Evolutionary conservation across 192 early-diverging fungal genomes (phyloP).

Genomic region (Umbelopsis sp.): DNA sequence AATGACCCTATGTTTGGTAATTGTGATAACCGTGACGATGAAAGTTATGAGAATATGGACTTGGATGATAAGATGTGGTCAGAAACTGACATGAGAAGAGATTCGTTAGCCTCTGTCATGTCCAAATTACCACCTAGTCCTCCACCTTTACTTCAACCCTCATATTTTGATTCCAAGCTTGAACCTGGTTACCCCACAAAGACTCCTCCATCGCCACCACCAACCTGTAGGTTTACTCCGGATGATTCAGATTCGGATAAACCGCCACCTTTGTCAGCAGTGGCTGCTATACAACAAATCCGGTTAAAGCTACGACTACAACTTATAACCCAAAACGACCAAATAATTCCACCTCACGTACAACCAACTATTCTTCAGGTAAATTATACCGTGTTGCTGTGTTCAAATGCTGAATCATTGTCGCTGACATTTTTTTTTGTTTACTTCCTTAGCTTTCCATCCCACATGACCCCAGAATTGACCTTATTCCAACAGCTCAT

Average conservation of each 20-base stretch:
- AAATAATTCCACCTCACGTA: slow-evolving; percentile 20
- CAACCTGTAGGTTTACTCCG: not conserved
- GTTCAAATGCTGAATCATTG: not conserved
- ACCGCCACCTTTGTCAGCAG: not conserved
- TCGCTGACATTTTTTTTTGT: not conserved
- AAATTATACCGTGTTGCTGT: not conserved
- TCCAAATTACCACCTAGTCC: slow-evolving; percentile 8
- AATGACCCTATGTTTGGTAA: not conserved
- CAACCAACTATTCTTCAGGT: slow-evolving; percentile 39
- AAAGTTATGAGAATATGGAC: not conserved
- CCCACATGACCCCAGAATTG: slow-evolving; percentile 45
- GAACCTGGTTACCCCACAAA: not conserved
- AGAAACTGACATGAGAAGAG: not conserved
- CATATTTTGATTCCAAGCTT: slow-evolving; percentile 3
- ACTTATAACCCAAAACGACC: slow-evolving; percentile 25
- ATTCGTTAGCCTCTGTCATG: not conserved
- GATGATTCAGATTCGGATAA: not conserved
- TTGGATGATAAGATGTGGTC: slow-evolving; percentile 1
- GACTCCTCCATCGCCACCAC: not conserved
- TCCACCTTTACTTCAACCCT: not conserved
- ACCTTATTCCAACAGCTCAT: slow-evolving; percentile 36
- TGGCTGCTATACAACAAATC: slow-evolving; percentile 36
- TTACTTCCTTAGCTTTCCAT: slow-evolving; percentile 28
- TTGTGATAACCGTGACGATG: not conserved
- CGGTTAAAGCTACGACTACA: slow-evolving; percentile 29